phyloP scores from a whole-genome alignment of 306 rosid species.

The Cucurbita moschata region DNA sequence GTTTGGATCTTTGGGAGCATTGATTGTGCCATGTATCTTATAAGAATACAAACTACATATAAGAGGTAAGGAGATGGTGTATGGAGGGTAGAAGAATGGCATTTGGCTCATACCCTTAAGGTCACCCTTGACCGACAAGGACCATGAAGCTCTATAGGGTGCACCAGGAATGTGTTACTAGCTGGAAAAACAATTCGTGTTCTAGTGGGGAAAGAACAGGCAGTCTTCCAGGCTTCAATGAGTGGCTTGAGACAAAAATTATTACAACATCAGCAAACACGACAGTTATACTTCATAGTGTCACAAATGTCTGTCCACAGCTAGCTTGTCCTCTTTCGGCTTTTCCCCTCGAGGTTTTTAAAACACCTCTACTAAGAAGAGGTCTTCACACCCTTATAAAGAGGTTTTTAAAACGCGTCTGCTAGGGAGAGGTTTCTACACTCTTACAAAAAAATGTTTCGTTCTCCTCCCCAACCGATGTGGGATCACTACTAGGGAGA shows the following conservation, averaged over 20 bases:
- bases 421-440: no score
- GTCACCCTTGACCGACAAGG: slow-evolving; percentile 69
- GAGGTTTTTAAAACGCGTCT: no score
- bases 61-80: background rate
- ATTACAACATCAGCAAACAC: background rate
- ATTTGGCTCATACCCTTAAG: slow-evolving; percentile 32
- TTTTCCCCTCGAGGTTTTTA: no score
- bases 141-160: slow-evolving; percentile 58
- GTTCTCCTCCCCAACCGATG: no score
- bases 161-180: slow-evolving; percentile 35
- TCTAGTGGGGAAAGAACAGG: slow-evolving; percentile 40
- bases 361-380: no score
- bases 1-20: slow-evolving; percentile 62
- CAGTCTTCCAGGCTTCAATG: slow-evolving; percentile 42
- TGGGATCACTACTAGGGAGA: no score
- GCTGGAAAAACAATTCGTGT: slow-evolving; percentile 31
- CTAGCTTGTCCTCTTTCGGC: no score
- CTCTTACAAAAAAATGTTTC: no score
- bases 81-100: background rate
- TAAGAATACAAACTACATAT: background rate
- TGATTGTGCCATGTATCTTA: slow-evolving; percentile 56
- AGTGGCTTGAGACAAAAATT: slow-evolving; percentile 39
- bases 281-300: background rate
- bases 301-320: background rate
- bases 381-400: no score